Evolutionary conservation across 1,284 basidiomycete species (phyloP).

Genomic region (Melampsora americana): DNA sequence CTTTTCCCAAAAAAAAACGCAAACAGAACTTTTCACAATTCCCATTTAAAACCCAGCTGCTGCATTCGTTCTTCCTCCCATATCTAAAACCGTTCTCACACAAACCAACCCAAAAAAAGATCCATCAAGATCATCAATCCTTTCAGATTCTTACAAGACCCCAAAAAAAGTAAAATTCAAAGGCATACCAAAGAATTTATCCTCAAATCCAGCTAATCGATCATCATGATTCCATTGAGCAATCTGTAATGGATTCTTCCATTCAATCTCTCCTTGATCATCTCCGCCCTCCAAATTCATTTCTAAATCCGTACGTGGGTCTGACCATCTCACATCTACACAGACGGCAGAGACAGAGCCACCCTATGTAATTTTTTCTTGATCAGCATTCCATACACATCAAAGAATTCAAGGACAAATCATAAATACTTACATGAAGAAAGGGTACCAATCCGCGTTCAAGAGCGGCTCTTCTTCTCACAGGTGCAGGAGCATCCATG

Average conservation of each 20-base stretch:
- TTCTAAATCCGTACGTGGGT: conserved; percentile 50
- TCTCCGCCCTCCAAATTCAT: conserved; percentile 53
- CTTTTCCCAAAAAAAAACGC: too few species aligned
- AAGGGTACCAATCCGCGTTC: conserved; percentile 55
- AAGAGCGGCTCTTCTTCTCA: conserved; percentile 53
- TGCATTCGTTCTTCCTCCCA: conserved; percentile 33
- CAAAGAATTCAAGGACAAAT: neutral
- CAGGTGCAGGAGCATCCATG: conserved; percentile 51
- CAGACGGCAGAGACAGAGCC: conserved; percentile 37
- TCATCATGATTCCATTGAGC: conserved; percentile 53
- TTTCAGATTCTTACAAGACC: neutral
- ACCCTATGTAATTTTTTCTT: conserved; percentile 46
- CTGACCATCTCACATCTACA: conserved; percentile 38
- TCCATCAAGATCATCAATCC: neutral
- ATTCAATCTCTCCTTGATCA: conserved; percentile 1
- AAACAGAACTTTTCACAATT: too few species aligned
- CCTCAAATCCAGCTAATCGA: conserved; percentile 53
- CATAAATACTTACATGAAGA: conserved; percentile 50
- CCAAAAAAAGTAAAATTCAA: neutral
- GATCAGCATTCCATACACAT: neutral
- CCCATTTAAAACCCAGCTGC: neutral
- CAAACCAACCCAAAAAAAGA: neutral
- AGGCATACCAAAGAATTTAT: conserved; percentile 50
- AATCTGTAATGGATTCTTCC: conserved; percentile 46
- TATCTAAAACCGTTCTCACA: neutral